phyloP scores from a whole-genome alignment of 2,329 filamentous ascomycete genomes.

The Erysiphe neolycopersici region DNA sequence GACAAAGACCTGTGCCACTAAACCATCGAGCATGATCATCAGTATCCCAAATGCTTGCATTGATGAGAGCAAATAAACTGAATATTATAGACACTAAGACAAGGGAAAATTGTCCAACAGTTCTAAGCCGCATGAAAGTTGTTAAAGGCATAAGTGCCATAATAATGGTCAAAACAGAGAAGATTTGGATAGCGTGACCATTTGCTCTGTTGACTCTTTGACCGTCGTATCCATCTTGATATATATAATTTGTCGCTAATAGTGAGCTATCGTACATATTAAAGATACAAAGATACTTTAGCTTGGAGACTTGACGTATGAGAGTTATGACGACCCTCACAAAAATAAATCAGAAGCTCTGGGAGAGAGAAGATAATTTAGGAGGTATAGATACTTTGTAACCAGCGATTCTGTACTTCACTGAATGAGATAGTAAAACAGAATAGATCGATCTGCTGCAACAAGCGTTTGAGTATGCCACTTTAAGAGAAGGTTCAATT shows the following conservation, averaged over 20 bases:
- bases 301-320: neutral
- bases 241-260: neutral
- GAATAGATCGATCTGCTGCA: neutral
- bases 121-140: neutral
- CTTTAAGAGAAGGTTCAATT: neutral
- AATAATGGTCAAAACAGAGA: neutral
- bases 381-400: neutral
- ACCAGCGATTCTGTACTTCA: neutral
- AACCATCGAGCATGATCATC: slow-evolving; percentile 29
- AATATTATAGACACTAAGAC: neutral
- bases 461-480: neutral
- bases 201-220: neutral
- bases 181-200: neutral
- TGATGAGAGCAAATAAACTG: slow-evolving; percentile 26
- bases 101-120: neutral
- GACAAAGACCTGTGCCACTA: slow-evolving; percentile 30
- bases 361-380: neutral
- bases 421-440: neutral
- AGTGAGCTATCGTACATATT: neutral
- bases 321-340: neutral
- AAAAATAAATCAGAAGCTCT: neutral
- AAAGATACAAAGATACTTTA: neutral
- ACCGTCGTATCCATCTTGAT: neutral
- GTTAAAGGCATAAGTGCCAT: neutral
- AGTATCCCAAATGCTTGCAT: slow-evolving; percentile 35